A percentile compares a stretch with the other conserved stretches of the same genome.
phyloP scores from a whole-genome alignment of 2,329 filamentous ascomycete genomes.

The Aspergillus carbonarius region DNA sequence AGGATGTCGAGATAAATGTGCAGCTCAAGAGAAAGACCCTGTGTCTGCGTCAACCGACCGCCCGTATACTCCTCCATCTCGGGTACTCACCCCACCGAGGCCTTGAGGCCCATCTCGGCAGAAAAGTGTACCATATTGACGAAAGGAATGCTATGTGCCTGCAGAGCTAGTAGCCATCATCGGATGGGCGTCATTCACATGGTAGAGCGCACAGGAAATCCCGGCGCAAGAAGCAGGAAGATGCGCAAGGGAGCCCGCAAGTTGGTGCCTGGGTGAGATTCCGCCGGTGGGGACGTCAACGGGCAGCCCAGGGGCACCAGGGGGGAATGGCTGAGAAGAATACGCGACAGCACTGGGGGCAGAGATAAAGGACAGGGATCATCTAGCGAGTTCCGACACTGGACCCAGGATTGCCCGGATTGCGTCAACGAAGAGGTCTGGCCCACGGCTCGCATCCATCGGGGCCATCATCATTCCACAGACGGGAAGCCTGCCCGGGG shows the following conservation, averaged over 20 bases:
- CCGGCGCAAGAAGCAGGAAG: conserved; percentile 2
- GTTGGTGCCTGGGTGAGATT: conserved; percentile 5
- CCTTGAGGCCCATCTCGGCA: conserved; percentile 31
- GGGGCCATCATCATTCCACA: background rate
- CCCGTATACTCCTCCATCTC: no score
- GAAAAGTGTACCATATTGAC: conserved; percentile 29
- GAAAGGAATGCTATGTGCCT: conserved; percentile 14
- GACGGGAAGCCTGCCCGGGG: background rate
- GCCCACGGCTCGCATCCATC: conserved; percentile 8
- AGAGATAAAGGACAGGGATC: background rate
- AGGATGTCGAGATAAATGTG: conserved; percentile 35
- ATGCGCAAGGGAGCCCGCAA: background rate
- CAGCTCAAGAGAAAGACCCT: conserved; percentile 37
- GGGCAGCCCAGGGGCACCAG: conserved; percentile 2
- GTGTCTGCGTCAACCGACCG: background rate
- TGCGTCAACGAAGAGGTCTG: conserved; percentile 21
- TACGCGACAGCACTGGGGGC: background rate
- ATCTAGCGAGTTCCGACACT: background rate
- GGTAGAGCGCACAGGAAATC: conserved; percentile 9
- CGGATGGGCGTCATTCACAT: conserved; percentile 7
- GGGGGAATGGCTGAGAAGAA: background rate
- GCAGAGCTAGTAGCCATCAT: conserved; percentile 15
- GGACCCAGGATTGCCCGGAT: conserved; percentile 5
- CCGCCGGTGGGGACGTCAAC: conserved; percentile 12
- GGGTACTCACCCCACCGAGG: conserved; percentile 33